Conservation (phyloP, 192 early-diverging fungal species). For the Podila verticillata region DNA sequence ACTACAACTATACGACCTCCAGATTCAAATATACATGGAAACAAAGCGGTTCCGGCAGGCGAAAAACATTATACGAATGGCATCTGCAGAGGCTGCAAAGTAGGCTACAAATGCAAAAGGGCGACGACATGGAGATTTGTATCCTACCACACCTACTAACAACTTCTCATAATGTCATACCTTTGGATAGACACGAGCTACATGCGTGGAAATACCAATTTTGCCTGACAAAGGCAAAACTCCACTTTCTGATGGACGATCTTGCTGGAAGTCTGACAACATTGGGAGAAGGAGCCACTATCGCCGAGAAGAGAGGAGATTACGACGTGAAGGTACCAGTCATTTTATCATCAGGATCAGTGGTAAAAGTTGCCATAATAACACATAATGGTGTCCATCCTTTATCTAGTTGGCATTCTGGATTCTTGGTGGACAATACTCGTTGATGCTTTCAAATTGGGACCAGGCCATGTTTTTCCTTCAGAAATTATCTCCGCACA, state of each 20-base stretch:
- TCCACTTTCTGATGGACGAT: slow-evolving; percentile 32
- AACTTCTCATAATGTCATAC: no score
- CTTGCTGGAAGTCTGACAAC: slow-evolving; percentile 26
- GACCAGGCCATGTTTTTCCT: slow-evolving; percentile 33
- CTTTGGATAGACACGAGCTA: slow-evolving; percentile 23
- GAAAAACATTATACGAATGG: slow-evolving; percentile 34
- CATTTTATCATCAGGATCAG: not conserved
- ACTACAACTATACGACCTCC: slow-evolving; percentile 36
- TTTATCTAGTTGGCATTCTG: slow-evolving; percentile 37
- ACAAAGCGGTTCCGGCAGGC: slow-evolving; percentile 23
- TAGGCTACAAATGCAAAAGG: not conserved
- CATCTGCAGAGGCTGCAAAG: slow-evolving; percentile 19
- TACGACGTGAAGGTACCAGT: slow-evolving; percentile 37
- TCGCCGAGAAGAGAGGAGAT: slow-evolving; percentile 27
- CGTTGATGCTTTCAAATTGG: slow-evolving; percentile 40
- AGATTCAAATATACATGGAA: slow-evolving; percentile 27
- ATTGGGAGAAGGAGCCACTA: slow-evolving; percentile 25
- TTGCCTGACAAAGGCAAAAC: slow-evolving; percentile 25
- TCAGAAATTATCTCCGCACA: slow-evolving; percentile 21
- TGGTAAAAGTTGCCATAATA: no score
- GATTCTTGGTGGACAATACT: slow-evolving; percentile 48
- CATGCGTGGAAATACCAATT: slow-evolving; percentile 41
- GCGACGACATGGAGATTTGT: not conserved
- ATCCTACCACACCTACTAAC: not conserved
- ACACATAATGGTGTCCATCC: no score